phyloP scores from a whole-genome alignment of 305 asterid genomes.

The Fraxinus albicans region DNA sequence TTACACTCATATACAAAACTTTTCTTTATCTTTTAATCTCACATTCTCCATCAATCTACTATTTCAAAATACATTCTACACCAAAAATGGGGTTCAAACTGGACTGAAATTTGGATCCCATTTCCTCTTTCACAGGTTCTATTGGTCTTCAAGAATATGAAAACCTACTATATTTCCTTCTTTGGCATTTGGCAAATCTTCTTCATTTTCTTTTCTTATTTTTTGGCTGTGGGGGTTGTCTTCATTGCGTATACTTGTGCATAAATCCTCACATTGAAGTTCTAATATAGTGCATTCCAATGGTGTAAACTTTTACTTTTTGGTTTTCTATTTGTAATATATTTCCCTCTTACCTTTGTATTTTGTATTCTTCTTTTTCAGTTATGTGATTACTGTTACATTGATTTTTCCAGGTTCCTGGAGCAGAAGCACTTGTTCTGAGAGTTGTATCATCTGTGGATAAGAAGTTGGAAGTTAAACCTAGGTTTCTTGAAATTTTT shows the following conservation, averaged over 20 bases:
- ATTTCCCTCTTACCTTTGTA: not conserved
- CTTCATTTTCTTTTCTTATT: not conserved
- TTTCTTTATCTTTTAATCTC: not conserved
- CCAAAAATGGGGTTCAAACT: not conserved
- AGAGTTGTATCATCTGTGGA: constrained; percentile 98
- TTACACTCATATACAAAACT: not conserved
- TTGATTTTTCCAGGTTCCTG: constrained; percentile 70
- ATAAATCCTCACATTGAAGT: not conserved
- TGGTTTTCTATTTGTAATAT: not conserved
- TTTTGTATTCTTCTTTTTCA: not conserved
- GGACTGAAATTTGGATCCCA: not conserved
- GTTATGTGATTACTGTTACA: constrained; percentile 4
- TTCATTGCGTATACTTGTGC: not conserved
- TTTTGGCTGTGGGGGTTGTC: not conserved
- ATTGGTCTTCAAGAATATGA: not conserved
- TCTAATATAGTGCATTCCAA: not conserved
- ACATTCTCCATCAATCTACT: not conserved
- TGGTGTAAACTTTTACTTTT: not conserved
- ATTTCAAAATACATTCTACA: not conserved
- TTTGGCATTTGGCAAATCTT: not conserved
- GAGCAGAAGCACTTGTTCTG: constrained; percentile 93
- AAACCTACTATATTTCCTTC: not conserved
- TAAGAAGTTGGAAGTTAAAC: constrained; percentile 93
- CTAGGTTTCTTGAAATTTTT: constrained; percentile 84
- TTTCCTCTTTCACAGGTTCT: not conserved